Percentiles rank a stretch among this genome's conserved stretches.
phyloP scores from a whole-genome alignment of 441 rosid species.

The Gossypium gossypioides region DNA sequence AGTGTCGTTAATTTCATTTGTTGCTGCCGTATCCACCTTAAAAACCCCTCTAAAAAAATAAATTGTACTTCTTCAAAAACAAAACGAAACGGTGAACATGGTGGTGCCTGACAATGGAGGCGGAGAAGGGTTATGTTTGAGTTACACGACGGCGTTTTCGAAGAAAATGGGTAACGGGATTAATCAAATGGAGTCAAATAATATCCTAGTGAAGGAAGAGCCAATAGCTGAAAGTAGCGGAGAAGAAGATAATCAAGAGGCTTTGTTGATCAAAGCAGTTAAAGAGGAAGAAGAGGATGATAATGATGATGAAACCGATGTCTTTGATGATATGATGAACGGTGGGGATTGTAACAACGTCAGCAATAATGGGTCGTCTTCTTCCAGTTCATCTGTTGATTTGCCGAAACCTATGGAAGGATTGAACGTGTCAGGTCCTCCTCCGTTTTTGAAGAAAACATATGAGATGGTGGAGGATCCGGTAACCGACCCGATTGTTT shows the following conservation, averaged over 20 bases:
- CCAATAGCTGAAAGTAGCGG: background rate
- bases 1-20: background rate
- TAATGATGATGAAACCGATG: background rate
- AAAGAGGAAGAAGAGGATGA: constrained; percentile 14
- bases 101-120: constrained; percentile 1
- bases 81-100: background rate
- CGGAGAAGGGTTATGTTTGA: background rate
- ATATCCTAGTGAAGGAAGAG: background rate
- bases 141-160: background rate
- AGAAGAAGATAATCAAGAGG: background rate
- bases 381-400: constrained; percentile 21
- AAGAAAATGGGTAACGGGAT: background rate
- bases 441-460: constrained; percentile 44
- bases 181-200: background rate
- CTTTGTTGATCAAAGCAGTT: background rate
- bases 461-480: constrained; percentile 46
- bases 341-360: background rate
- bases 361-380: constrained; percentile 15
- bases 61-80: background rate
- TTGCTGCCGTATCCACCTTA: background rate
- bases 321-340: background rate
- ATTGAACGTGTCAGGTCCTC: constrained; percentile 38
- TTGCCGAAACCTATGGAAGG: constrained; percentile 43
- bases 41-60: background rate
- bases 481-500: constrained; percentile 34